These are phyloP conservation scores for Xylariomycetidae sp. DNA, from an alignment of 2,329 filamentous ascomycete species.

Conservation along the genomic window DNA sequence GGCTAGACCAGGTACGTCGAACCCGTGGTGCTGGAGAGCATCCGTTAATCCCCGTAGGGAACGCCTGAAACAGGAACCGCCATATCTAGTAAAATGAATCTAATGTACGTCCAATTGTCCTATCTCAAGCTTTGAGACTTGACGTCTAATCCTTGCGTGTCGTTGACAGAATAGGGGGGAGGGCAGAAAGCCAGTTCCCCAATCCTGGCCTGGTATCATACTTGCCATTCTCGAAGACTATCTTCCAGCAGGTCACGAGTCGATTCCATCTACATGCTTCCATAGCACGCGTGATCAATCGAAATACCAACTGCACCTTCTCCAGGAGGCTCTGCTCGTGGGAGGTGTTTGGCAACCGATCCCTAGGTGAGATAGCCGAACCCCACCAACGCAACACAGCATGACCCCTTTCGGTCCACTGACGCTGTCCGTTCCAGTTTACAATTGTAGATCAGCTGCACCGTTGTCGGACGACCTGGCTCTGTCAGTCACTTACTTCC, in stretches of 20 bases:
- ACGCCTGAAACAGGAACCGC: neutral
- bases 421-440: constrained; percentile 3
- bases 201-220: constrained; percentile 4
- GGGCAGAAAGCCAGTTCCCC: constrained; percentile 1
- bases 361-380: constrained; percentile 4
- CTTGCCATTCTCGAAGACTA: constrained; percentile 5
- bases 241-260: constrained; percentile 2
- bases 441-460: constrained; percentile 7
- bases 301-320: constrained; percentile 8
- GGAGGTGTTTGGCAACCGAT: neutral
- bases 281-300: constrained; percentile 6
- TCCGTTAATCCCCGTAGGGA: constrained; percentile 1
- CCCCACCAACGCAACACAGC: neutral
- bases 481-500: constrained; percentile 14
- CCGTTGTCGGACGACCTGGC: constrained; percentile 11
- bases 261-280: constrained; percentile 7
- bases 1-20: constrained; percentile 1
- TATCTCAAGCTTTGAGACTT: neutral
- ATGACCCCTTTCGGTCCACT: neutral
- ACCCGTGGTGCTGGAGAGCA: neutral
- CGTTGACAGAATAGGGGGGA: constrained; percentile 4
- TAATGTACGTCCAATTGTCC: constrained; percentile 2
- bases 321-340: constrained; percentile 4
- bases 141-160: no score
- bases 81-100: constrained; percentile 1